A percentile compares a stretch with the other conserved stretches of the same genome.
Conservation (phyloP, 495 filamentous ascomycete genomes). For the Penicillium silybi region DNA sequence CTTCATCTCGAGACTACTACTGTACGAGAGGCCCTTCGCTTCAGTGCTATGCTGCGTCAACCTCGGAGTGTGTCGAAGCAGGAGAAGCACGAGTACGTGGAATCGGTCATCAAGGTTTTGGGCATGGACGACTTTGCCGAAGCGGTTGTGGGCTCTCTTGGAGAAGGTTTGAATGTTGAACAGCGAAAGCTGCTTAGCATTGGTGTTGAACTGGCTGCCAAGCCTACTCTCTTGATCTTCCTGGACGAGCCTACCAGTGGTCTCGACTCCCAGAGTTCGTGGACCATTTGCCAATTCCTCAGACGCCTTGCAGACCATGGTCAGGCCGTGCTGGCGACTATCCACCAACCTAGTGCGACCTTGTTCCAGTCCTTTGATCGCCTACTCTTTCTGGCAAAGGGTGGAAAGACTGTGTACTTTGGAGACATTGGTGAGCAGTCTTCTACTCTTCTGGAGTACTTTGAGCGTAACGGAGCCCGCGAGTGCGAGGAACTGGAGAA, state of each 20-base stretch:
- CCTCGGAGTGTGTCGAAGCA: constrained; percentile 42
- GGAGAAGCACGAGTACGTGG: constrained; percentile 47
- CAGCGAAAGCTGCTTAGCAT: constrained; percentile 85
- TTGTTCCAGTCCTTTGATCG: constrained; percentile 90
- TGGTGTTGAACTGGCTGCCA: constrained; percentile 84
- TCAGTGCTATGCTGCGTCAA: constrained; percentile 81
- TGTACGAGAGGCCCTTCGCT: constrained; percentile 76
- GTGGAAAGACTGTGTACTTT: constrained; percentile 82
- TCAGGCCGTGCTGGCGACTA: constrained; percentile 85
- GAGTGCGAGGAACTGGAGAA: constrained; percentile 67
- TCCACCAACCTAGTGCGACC: constrained; percentile 88
- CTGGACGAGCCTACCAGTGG: constrained; percentile 90
- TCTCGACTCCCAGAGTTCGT: constrained; percentile 80
- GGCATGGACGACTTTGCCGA: constrained; percentile 43
- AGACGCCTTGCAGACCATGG: constrained; percentile 78
- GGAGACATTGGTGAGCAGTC: constrained; percentile 78
- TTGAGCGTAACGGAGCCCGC: constrained; percentile 66
- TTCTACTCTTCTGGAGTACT: constrained; percentile 63
- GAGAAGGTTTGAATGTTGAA: constrained; percentile 79
- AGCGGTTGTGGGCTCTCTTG: constrained; percentile 36
- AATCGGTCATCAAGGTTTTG: constrained; percentile 45
- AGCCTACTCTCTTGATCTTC: constrained; percentile 79
- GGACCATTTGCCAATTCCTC: constrained; percentile 75
- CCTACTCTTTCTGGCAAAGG: constrained; percentile 74
- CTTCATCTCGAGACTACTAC: constrained; percentile 82